Conservation (phyloP, 2,329 filamentous ascomycete genomes). For the Pestalotiopsis sp. region DNA sequence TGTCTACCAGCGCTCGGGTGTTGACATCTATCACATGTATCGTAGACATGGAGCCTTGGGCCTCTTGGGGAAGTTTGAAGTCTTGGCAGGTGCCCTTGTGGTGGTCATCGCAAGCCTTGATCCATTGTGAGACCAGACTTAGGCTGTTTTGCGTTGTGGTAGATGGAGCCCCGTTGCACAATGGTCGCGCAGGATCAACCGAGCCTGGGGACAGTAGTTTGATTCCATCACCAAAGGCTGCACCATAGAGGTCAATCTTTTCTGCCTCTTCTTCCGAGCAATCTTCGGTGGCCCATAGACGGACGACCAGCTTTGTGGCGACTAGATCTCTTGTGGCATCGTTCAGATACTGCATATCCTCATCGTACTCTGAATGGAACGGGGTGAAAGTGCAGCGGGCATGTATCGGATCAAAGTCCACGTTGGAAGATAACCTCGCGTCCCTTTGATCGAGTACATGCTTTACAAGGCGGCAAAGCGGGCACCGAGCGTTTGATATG, state of each 20-base stretch:
- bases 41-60: too few species aligned
- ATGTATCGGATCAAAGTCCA: neutral
- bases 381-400: neutral
- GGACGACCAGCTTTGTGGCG: neutral
- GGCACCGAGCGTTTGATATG: neutral
- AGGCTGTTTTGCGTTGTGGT: neutral
- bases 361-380: neutral
- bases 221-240: neutral
- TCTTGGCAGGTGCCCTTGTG: neutral
- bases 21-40: too few species aligned
- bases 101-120: neutral
- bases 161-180: too few species aligned
- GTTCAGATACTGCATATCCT: neutral
- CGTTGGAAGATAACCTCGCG: neutral
- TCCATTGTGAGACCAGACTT: neutral
- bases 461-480: slow-evolving; percentile 4
- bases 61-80: too few species aligned
- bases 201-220: too few species aligned
- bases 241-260: neutral
- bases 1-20: too few species aligned
- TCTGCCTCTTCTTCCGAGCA: neutral
- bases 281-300: neutral
- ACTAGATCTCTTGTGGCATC: neutral
- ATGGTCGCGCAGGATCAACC: too few species aligned
- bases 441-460: neutral